Evolutionary conservation across 2,329 filamentous ascomycete genomes (phyloP), one percentile per base, ranked within the genome.

Genomic region (Chaetomium globosum): DNA sequence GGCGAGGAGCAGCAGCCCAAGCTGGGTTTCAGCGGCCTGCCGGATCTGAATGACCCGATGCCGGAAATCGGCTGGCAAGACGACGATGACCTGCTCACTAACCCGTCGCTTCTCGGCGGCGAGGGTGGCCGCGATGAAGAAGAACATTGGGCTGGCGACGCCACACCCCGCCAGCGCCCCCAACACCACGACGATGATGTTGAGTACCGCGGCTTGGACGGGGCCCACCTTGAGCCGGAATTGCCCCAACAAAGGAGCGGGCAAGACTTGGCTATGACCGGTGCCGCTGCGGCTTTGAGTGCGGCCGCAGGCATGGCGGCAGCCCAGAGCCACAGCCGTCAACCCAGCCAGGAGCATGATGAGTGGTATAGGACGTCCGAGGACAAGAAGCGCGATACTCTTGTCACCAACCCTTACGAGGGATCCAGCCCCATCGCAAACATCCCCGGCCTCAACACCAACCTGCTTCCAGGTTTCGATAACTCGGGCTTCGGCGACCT

Each of bases 21-120:
- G 70, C 81, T 96, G 81, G 84, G 84, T 49, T 85, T 89, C 52
- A 92, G 83, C 74, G 89, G 88, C 55, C 75, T 93, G 66, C 92
- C 92, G 3, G 83, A 89, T 69, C 78, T 85, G 43, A 79, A 88
- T 64, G 82, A 93, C 70, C 89, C 90, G 5, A 85, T 93, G 80
- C 91, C 90, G 0, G 92, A 93, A 73, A 87, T 91, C 72, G 92
- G 89, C 4, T 89, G 91, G 69, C 80, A 77, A 59, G 79, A 82
- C 65, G 81, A 84, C 12, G 84, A 86, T 46, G 92, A 96, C 67
- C 83, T 92, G 19, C 89, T 87, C 54, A 96, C 93, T 21, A 96
- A 96, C 73, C 92, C 92, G 2, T 97, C 93, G 0, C 83, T 93
- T 58, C 87, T 96, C 49, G 85, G 93, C 69, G 92, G 90, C 21